Percentiles rank a stretch among this genome's conserved stretches.
Conservation (phyloP, 2,329 filamentous ascomycete species). For the Drechslerella coelobrocha region DNA sequence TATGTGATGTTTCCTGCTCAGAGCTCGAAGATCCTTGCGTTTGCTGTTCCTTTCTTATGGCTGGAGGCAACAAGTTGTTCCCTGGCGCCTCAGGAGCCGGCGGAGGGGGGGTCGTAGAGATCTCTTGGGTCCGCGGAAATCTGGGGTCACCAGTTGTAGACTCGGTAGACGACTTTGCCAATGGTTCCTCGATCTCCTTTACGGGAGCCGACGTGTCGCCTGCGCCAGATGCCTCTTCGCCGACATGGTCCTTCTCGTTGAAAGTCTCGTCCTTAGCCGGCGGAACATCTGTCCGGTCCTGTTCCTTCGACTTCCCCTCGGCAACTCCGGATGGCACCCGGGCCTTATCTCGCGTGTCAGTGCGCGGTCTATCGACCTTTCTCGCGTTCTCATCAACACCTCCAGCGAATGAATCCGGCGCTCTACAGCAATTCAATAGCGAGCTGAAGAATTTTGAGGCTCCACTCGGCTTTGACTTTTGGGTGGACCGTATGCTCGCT, state of each 20-base stretch:
- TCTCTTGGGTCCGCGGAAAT: conserved; percentile 31
- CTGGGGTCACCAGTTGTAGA: conserved; percentile 42
- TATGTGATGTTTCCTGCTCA: conserved; percentile 28
- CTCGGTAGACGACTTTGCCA: conserved; percentile 45
- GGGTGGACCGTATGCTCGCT: conserved; percentile 51
- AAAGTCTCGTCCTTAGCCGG: conserved; percentile 32
- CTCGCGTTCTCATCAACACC: conserved; percentile 41
- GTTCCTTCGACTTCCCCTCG: conserved; percentile 35
- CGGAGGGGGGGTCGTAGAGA: conserved; percentile 36
- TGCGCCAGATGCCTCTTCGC: conserved; percentile 25
- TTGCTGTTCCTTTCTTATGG: conserved; percentile 44
- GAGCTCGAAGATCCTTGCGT: conserved; percentile 28
- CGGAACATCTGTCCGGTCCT: conserved; percentile 13
- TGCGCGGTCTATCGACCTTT: conserved; percentile 37
- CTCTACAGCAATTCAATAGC: conserved; percentile 54
- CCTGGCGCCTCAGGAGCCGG: conserved; percentile 41
- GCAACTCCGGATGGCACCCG: conserved; percentile 27
- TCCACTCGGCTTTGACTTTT: conserved; percentile 48
- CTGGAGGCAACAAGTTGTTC: conserved; percentile 28
- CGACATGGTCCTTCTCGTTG: conserved; percentile 34
- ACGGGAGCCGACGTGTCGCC: conserved; percentile 16
- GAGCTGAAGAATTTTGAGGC: conserved; percentile 53
- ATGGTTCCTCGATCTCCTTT: conserved; percentile 39
- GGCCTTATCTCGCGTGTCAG: conserved; percentile 35
- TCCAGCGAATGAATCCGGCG: conserved; percentile 42